Conservation (phyloP, 2,329 filamentous ascomycete genomes). For the Phyllosticta capitalensis region DNA sequence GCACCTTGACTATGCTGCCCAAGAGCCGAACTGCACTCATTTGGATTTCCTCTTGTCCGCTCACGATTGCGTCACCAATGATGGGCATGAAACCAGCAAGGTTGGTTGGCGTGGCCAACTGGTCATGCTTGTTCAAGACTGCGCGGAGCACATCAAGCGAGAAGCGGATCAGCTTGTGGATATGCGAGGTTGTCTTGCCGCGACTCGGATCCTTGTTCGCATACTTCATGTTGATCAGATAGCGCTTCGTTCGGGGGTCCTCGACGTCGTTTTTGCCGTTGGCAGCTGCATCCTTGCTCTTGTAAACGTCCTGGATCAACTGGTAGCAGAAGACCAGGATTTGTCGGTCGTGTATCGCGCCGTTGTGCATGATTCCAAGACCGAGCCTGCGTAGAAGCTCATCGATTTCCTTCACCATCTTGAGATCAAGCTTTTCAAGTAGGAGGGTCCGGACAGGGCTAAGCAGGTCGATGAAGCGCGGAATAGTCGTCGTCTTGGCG, state of each 20-base stretch:
- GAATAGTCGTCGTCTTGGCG: conserved; percentile 70
- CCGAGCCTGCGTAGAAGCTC: conserved; percentile 76
- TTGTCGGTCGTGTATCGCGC: conserved; percentile 66
- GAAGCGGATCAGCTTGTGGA: conserved; percentile 82
- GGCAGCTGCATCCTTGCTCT: conserved; percentile 39
- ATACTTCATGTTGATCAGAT: conserved; percentile 67
- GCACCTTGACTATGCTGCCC: conserved; percentile 74
- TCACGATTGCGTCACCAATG: conserved; percentile 75
- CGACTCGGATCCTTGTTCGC: conserved; percentile 65
- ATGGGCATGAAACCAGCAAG: conserved; percentile 79
- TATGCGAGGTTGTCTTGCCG: conserved; percentile 65
- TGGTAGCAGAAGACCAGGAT: conserved; percentile 93
- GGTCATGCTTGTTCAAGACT: conserved; percentile 76
- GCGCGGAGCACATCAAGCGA: conserved; percentile 77
- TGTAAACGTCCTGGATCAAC: conserved; percentile 79
- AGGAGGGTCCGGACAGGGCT: conserved; percentile 69
- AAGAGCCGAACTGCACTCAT: conserved; percentile 79
- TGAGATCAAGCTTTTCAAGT: conserved; percentile 72
- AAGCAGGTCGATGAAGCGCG: conserved; percentile 63
- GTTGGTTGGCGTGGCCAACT: conserved; percentile 68
- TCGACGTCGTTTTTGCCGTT: conserved; percentile 16
- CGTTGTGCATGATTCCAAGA: conserved; percentile 72
- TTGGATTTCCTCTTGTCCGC: conserved; percentile 85
- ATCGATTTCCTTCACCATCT: conserved; percentile 81
- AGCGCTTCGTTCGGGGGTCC: conserved; percentile 50